Base-by-base conservation (phyloP, 2,329 filamentous ascomycete species). In the Cadophora gregata region DNA sequence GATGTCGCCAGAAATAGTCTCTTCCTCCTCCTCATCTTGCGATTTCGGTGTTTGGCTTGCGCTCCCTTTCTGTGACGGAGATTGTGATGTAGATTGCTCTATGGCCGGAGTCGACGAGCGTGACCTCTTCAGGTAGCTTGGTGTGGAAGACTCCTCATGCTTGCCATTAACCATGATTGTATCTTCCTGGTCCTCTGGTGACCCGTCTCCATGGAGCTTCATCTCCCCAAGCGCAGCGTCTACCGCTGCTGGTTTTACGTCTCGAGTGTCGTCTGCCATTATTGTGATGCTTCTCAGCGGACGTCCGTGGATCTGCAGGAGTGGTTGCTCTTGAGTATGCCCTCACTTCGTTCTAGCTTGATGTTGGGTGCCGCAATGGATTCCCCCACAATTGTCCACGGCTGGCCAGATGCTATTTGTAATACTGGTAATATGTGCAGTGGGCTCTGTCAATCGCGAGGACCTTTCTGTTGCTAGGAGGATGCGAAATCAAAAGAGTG, bases 1-100 rank as follows among this genome's bases (percentile, higher is more conserved):
- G 65, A 90, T 86, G 68, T 87, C 86, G 70, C 85, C 87, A 66
- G 85, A 84, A 61, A 90, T 79, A 48, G 81, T 81, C 72, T 87
- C 84, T 75, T 87, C 83, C 42, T 81, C 84, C 51, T 81, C 75
- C 61, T 74, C 80, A 61, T 76, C 75, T 69, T 75, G 80, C 72
- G 70, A 77, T 75, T 72, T 79, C 75, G 73, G 73, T 19, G 72
- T 72, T 62, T 68, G 71, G 51, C 69, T 72, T 19, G 60, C 64
- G 65, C 67, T 75, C 29, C 69, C 62, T 59, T 69, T 71, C 53
- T 69, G 71, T 33, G 63, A 47, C 5, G 75, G 74, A 19, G 75
- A 74, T 62, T 71, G 71, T 9, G 74, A 74, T 38, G 63, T 53
- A 25, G 73, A 72, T 31, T 73, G 71, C 36, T 65, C 58, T 19